Evolutionary conservation across 495 filamentous ascomycete species (phyloP), one percentile per base, ranked within the genome.

Genomic region (Oidiodendron maius): DNA sequence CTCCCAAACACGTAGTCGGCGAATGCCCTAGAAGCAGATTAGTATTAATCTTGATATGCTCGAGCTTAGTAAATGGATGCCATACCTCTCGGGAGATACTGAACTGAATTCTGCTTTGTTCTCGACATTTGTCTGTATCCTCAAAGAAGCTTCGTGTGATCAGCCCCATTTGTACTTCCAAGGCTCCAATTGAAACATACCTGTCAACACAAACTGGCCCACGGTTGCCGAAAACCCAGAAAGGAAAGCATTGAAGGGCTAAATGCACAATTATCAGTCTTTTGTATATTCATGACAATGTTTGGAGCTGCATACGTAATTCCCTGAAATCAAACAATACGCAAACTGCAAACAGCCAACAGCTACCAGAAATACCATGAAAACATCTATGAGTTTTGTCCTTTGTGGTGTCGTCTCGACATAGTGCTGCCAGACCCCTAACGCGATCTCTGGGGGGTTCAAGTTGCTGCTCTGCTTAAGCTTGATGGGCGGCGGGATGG

Each of bases 211-310:
- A 66, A 98, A 98, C 62, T 98, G 94, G 16, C 94, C 93, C 40
- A 98, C 91, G 2, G 94, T 93, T 10, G 91, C 91, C 36, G 78
- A 82, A 74, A 98, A 98, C 37, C 94, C 94, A 24, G 89, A 84
- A 35, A 98, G 76, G 72, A 98, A 98, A 56, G 93, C 93, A 66
- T 98, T 98, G 78, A 98, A 98, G 6, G 93, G 93, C 90, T 97
- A 55, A 52, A 40, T 35, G 16, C n/a, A 25, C 10, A 9, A 50
- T 57, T 50, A 55, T 57, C 48, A 55, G 37, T 18, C 38, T 23
- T 34, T 20, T 25, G 28, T 13, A 23, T 26, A 16, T 15, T n/a
- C 22, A 48, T 2, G 3, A 38, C 20, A 35, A 16, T 13, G 75
- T n/a, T n/a, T 12, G 23, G 8, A 3, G 13, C 9, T 8, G 22